phyloP scores from a whole-genome alignment of 441 rosid genomes.

The Dalechampia spathulata region DNA sequence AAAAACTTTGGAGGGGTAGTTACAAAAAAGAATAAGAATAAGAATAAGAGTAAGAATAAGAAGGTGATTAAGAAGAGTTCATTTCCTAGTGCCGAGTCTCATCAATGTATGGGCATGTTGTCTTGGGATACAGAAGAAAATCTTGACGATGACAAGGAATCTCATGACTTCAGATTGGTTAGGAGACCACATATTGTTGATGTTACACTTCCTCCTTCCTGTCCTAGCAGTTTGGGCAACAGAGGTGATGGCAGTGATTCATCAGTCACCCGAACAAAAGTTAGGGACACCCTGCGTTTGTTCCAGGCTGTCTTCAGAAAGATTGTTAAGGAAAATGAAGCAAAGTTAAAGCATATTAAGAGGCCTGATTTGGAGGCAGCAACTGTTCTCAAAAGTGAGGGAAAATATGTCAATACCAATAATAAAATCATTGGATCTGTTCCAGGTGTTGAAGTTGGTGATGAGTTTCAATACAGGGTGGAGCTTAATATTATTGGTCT shows the following conservation, averaged over 20 bases:
- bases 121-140: slow-evolving; percentile 17
- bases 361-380: slow-evolving; percentile 61
- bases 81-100: slow-evolving; percentile 1
- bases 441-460: slow-evolving; percentile 64
- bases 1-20: slow-evolving; percentile 21
- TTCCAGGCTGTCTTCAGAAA: slow-evolving; percentile 60
- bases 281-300: slow-evolving; percentile 64
- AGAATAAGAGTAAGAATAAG: slow-evolving; percentile 8
- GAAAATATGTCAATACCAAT: slow-evolving; percentile 34
- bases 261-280: slow-evolving; percentile 40
- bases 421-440: slow-evolving; percentile 10
- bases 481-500: slow-evolving; percentile 63
- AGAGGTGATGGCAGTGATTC: slow-evolving; percentile 18
- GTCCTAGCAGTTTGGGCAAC: slow-evolving; percentile 15
- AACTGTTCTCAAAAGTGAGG: slow-evolving; percentile 45
- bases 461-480: slow-evolving; percentile 57
- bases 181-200: slow-evolving; percentile 15
- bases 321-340: slow-evolving; percentile 63
- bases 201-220: slow-evolving; percentile 45
- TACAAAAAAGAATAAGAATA: too few relatives aligned
- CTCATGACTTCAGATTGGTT: slow-evolving; percentile 10
- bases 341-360: slow-evolving; percentile 28
- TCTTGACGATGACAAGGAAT: slow-evolving; percentile 14
- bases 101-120: slow-evolving; percentile 3
- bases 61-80: slow-evolving; percentile 8